phyloP scores from a whole-genome alignment of 2,329 filamentous ascomycete species.

The Onygenales sp. region DNA sequence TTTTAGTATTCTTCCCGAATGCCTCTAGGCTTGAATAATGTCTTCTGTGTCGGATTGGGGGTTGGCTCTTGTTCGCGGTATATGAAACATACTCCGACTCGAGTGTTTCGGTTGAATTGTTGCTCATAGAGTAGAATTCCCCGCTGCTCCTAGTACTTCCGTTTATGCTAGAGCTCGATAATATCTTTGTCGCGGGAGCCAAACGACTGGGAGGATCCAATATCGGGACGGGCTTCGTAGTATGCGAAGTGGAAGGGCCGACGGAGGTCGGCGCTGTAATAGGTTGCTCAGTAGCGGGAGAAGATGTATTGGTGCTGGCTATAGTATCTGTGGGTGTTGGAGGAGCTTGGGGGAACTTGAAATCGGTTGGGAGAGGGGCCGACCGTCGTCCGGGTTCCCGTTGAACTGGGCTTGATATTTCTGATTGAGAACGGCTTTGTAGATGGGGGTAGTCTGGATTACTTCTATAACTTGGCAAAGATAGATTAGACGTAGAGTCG shows the following conservation, averaged over 20 bases:
- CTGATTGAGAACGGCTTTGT: constrained; percentile 21
- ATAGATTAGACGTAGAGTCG: constrained; percentile 23
- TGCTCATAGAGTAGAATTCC: constrained; percentile 91
- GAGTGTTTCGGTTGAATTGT: constrained; percentile 87
- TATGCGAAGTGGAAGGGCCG: constrained; percentile 4
- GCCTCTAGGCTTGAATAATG: constrained; percentile 36
- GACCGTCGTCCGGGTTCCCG: constrained; percentile 15
- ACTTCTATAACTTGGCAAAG: constrained; percentile 22
- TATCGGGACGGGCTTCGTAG: constrained; percentile 16
- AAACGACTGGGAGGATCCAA: constrained; percentile 21
- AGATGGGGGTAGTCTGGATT: constrained; percentile 17
- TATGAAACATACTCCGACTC: constrained; percentile 69
- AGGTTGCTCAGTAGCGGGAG: constrained; percentile 20
- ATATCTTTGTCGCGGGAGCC: constrained; percentile 30
- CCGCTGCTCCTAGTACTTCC: constrained; percentile 82
- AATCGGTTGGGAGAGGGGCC: constrained; percentile 35
- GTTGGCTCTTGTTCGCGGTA: constrained; percentile 44
- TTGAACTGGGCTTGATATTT: constrained; percentile 3
- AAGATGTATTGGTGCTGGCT: constrained; percentile 17
- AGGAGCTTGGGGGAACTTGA: constrained; percentile 47
- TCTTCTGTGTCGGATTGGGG: constrained; percentile 31
- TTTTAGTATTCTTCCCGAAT: constrained; percentile 13
- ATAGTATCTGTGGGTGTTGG: constrained; percentile 23
- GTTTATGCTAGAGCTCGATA: constrained; percentile 43
- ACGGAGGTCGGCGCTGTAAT: constrained; percentile 14